phyloP scores from a whole-genome alignment of 495 filamentous ascomycete genomes.

The Rhizodiscina lignyota region DNA sequence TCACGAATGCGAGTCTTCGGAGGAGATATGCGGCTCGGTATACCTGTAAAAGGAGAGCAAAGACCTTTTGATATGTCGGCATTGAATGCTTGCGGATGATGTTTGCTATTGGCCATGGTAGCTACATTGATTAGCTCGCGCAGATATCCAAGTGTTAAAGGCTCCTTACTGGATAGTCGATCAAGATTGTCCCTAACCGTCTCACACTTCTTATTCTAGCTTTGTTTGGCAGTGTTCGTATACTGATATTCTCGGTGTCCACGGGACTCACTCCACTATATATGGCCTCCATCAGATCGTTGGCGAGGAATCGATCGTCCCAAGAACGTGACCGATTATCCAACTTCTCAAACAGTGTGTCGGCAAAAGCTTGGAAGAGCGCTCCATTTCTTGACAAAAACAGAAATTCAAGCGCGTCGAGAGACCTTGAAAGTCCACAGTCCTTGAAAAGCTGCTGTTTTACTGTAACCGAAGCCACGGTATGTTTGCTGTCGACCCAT shows the following conservation, averaged over 20 bases:
- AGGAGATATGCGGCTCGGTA: conserved; percentile 55
- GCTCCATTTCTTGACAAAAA: conserved; percentile 62
- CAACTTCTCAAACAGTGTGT: conserved; percentile 60
- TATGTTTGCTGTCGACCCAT: conserved; percentile 58
- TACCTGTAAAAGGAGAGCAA: conserved; percentile 61
- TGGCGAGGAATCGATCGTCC: conserved; percentile 71
- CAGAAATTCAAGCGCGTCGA: conserved; percentile 52
- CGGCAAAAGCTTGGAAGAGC: conserved; percentile 41
- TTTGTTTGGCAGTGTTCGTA: conserved; percentile 24
- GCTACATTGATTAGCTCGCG: no score
- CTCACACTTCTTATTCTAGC: conserved; percentile 25
- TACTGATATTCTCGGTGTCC: conserved; percentile 40
- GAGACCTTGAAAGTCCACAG: conserved; percentile 46
- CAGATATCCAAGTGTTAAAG: no score
- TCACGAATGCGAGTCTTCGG: conserved; percentile 33
- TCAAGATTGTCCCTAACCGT: conserved; percentile 6
- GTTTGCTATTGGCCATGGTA: conserved; percentile 80
- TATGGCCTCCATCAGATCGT: conserved; percentile 56
- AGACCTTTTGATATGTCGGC: conserved; percentile 47
- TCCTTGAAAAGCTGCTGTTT: conserved; percentile 47
- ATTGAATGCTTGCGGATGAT: conserved; percentile 50
- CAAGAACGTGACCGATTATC: conserved; percentile 49
- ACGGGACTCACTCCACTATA: conserved; percentile 35
- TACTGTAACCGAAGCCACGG: conserved; percentile 46
- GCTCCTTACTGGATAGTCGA: conserved; percentile 14